These are phyloP conservation scores for Schwanniomyces etchellsii DNA, from an alignment of 1,139 yeast species.

Conservation along the genomic window DNA sequence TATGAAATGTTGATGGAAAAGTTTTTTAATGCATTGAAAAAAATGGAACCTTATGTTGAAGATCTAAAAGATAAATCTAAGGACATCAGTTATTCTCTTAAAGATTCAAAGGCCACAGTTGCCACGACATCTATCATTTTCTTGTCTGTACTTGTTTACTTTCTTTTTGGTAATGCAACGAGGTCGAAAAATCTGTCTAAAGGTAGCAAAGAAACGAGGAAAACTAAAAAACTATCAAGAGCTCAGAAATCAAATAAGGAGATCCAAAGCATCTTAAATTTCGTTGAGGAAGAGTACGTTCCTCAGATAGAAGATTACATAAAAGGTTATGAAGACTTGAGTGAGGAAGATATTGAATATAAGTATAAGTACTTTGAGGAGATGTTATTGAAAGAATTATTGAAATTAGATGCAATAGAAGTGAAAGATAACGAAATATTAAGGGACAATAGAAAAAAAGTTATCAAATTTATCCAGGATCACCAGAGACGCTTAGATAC, in stretches of 20 bases:
- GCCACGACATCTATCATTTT: slow-evolving; percentile 27
- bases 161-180: slow-evolving; percentile 2
- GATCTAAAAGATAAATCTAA: slow-evolving; percentile 5
- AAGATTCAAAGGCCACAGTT: slow-evolving; percentile 33
- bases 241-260: slow-evolving; percentile 41
- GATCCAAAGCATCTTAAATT: slow-evolving; percentile 37
- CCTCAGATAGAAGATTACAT: slow-evolving; percentile 41
- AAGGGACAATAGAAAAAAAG: slow-evolving; percentile 53
- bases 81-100: slow-evolving; percentile 24
- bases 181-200: slow-evolving; percentile 2
- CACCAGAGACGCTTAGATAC: slow-evolving; percentile 55
- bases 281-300: slow-evolving; percentile 37
- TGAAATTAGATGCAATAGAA: slow-evolving; percentile 64
- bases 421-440: slow-evolving; percentile 43
- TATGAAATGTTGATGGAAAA: slow-evolving; percentile 6
- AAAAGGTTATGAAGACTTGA: slow-evolving; percentile 25
- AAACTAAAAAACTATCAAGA: slow-evolving; percentile 32
- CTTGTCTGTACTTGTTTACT: slow-evolving; percentile 17
- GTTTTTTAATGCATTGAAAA: slow-evolving; percentile 3
- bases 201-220: slow-evolving; percentile 7
- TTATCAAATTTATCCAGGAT: slow-evolving; percentile 55
- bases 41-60: slow-evolving; percentile 4
- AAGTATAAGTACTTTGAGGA: slow-evolving; percentile 59
- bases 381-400: slow-evolving; percentile 57
- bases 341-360: slow-evolving; percentile 38